Evolutionary conservation across 441 rosid genomes (phyloP).

Genomic region (Cnidoscolus chayamansa): DNA sequence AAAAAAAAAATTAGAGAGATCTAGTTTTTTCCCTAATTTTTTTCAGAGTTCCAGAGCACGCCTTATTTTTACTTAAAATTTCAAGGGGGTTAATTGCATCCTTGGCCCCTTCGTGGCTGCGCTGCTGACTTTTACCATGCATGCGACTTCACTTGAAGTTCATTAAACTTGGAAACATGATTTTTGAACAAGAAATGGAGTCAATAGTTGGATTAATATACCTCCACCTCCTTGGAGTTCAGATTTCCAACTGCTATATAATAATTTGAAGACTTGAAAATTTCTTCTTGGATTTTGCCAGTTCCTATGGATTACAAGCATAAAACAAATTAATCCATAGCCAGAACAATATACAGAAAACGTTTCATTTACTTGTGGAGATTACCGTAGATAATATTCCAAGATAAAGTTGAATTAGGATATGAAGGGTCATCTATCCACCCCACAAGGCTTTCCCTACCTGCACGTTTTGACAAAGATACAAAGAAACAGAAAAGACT

Average conservation of each 20-base stretch:
- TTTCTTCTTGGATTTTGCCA: conserved; percentile 46
- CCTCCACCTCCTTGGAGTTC: conserved; percentile 51
- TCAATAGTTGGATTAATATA: conserved; percentile 17
- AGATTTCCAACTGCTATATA: conserved; percentile 48
- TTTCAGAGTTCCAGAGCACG: too few relatives aligned
- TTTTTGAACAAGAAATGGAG: background rate
- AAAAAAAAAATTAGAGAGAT: too few relatives aligned
- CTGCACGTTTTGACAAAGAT: conserved; percentile 31
- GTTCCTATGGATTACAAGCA: conserved; percentile 31
- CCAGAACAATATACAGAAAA: background rate
- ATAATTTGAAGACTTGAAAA: conserved; percentile 37
- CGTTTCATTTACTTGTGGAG: background rate
- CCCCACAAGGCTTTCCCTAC: conserved; percentile 37
- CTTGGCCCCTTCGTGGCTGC: too few relatives aligned
- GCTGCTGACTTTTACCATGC: background rate
- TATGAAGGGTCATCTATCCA: conserved; percentile 60
- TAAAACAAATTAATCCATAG: conserved; percentile 13
- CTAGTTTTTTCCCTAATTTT: too few relatives aligned
- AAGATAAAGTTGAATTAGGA: conserved; percentile 51
- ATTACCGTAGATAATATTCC: conserved; percentile 52
- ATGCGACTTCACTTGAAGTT: background rate
- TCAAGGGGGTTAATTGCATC: too few relatives aligned
- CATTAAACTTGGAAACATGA: background rate
- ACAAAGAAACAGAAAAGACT: background rate
- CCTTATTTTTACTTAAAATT: too few relatives aligned